These are phyloP conservation scores for Zoysia matrella DNA, from an alignment of 202 grass and related monocot species.

Conservation along the genomic window DNA sequence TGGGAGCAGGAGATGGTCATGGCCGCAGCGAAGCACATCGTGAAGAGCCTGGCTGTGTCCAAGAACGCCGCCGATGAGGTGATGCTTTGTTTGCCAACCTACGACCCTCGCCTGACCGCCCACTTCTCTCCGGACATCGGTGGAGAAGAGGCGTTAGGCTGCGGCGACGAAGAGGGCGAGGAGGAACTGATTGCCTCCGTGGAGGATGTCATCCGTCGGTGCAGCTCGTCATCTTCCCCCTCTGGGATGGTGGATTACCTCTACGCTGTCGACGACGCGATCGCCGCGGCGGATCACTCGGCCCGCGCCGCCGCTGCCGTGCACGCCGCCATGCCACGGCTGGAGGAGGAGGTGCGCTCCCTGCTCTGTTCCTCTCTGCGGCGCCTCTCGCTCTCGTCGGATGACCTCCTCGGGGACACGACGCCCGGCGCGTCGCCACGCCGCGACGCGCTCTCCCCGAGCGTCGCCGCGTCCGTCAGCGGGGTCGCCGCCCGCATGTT, in stretches of 20 bases:
- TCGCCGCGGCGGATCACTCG: slow-evolving; percentile 22
- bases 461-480: slow-evolving; percentile 7
- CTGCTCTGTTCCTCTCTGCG: slow-evolving; percentile 36
- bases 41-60: too few relatives aligned
- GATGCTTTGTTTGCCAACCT: too few relatives aligned
- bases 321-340: slow-evolving; percentile 57
- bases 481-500: too few relatives aligned
- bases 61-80: too few relatives aligned
- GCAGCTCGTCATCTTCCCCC: slow-evolving; percentile 11
- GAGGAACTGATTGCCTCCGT: slow-evolving; percentile 52
- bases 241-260: slow-evolving; percentile 48
- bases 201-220: slow-evolving; percentile 51
- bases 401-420: slow-evolving; percentile 4
- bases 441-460: neutral
- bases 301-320: slow-evolving; percentile 49
- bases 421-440: neutral
- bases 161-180: neutral
- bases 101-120: too few relatives aligned
- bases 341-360: slow-evolving; percentile 60
- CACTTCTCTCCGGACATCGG: too few relatives aligned
- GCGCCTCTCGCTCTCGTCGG: slow-evolving; percentile 35
- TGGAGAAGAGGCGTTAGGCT: too few relatives aligned
- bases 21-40: too few relatives aligned
- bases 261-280: slow-evolving; percentile 65
- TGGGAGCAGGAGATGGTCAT: too few relatives aligned